Base-by-base conservation (phyloP, 768 basidiomycete genomes). In the Suillus subaureus region DNA sequence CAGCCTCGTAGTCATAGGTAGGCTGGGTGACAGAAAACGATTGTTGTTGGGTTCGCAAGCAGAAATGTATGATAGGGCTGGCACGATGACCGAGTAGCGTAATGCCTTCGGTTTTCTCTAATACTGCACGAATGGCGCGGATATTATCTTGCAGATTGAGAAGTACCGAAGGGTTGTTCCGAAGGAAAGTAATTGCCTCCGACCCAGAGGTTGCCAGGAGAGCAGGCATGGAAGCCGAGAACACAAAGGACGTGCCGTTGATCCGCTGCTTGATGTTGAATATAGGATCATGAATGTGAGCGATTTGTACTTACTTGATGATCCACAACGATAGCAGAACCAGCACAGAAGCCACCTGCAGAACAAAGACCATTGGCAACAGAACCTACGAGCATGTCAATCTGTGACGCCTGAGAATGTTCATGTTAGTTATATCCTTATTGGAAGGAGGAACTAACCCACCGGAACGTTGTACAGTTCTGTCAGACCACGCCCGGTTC, bases 361-460 rank as follows among this genome's bases (percentile, higher is more conserved):
- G 96, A 87, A 66, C 87, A 87, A 23, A 99, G 85, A 16, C 92
- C 91, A 43, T 85, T 94, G 0, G 96, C 91, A 66, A 94, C 85
- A 31, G 94, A 96, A 4, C 96, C 97, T 2, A 97, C 82, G n/a
- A 98, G 83, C 85, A 99, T 95, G 77, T 99, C 97, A 18, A 99
- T 89, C 72, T 96, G 93, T 8, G 86, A 79, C 0, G 95, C 93
- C 92, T 94, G 63, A 2, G 51, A n/a, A 16, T 16, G 4, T 7
- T 55, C 0, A 57, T 66, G 42, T 70, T 61, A 55, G 62, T 26
- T 21, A 31, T 42, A 47, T 12, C 9, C n/a, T 12, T 16, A 31
- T 31, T 60, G 40, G 52, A 35, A 18, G 9, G 9, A 61, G n/a
- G 5, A 52, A 33, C 23, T 57, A 64, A 78, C 90, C 62, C 78